Conservation (phyloP, 257 asterid genomes). For the Solanum medicagineum region DNA sequence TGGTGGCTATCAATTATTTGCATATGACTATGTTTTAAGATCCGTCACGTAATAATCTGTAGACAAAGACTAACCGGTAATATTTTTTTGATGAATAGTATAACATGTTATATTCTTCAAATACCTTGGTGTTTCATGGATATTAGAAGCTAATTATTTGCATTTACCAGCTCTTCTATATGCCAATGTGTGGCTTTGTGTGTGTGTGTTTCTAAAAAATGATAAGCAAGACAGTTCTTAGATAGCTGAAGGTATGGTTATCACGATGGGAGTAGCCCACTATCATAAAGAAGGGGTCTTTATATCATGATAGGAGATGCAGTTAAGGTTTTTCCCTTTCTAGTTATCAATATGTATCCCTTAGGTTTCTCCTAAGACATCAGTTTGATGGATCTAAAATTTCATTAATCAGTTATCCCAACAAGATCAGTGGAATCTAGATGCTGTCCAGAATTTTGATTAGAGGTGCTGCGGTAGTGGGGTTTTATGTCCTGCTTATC, state of each 20-base stretch:
- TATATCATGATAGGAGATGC: not conserved
- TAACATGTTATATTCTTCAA: not conserved
- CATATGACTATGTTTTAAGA: not conserved
- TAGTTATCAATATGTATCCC: not conserved
- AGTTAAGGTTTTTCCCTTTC: not conserved
- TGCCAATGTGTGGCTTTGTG: not conserved
- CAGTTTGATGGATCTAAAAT: not conserved
- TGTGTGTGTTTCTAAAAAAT: not conserved
- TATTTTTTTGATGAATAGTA: not conserved
- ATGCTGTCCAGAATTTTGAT: not conserved
- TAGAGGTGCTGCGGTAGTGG: not conserved
- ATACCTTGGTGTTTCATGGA: not conserved
- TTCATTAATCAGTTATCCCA: not conserved
- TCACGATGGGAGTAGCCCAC: not conserved
- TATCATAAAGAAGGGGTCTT: not conserved
- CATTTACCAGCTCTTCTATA: not conserved
- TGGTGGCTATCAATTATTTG: not conserved
- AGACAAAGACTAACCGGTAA: not conserved
- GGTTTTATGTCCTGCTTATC: not conserved
- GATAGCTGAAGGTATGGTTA: not conserved
- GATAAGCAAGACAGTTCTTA: not conserved
- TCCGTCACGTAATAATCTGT: not conserved
- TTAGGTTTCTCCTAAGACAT: not conserved
- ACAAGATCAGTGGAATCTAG: not conserved
- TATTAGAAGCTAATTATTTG: not conserved